Evolutionary conservation across 2,329 filamentous ascomycete genomes (phyloP).

Genomic region (Trichophyton mentagrophytes): DNA sequence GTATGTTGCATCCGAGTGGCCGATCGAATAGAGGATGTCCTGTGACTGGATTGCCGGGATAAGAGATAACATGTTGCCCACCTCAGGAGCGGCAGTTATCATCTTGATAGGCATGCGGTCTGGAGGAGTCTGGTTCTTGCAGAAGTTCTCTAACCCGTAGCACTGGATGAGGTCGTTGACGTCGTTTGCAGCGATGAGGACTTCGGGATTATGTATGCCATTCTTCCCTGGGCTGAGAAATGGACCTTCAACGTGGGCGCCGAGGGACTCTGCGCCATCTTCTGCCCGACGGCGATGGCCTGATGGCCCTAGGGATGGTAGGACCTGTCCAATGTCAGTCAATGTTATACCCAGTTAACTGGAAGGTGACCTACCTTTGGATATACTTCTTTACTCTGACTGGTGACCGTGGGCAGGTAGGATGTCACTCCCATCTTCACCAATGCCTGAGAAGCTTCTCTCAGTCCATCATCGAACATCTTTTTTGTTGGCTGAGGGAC

Average conservation of each 20-base stretch:
- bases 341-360: not conserved
- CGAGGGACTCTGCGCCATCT: slow-evolving; percentile 73
- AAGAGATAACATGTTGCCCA: slow-evolving; percentile 53
- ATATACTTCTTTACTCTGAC: slow-evolving; percentile 70
- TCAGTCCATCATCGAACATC: slow-evolving; percentile 60
- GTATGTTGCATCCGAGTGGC: slow-evolving; percentile 78
- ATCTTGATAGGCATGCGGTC: slow-evolving; percentile 46
- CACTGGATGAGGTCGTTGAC: slow-evolving; percentile 44
- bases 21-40: slow-evolving; percentile 66
- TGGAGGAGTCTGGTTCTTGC: slow-evolving; percentile 7
- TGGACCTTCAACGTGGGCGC: slow-evolving; percentile 82
- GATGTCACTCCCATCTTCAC: slow-evolving; percentile 74
- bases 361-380: slow-evolving; percentile 43
- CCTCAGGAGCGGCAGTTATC: slow-evolving; percentile 78
- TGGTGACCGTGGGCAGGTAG: slow-evolving; percentile 69
- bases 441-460: slow-evolving; percentile 56
- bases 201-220: slow-evolving; percentile 66
- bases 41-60: slow-evolving; percentile 54
- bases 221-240: slow-evolving; percentile 76
- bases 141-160: slow-evolving; percentile 57
- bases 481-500: slow-evolving; percentile 52
- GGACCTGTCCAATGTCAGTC: slow-evolving; percentile 28
- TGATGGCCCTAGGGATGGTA: slow-evolving; percentile 66
- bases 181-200: slow-evolving; percentile 51
- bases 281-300: slow-evolving; percentile 44